Percentiles rank a stretch among this genome's conserved stretches.
These are phyloP conservation scores for Leptographium galeiforme DNA, from an alignment of 2,329 filamentous ascomycete species.

Conservation along the genomic window DNA sequence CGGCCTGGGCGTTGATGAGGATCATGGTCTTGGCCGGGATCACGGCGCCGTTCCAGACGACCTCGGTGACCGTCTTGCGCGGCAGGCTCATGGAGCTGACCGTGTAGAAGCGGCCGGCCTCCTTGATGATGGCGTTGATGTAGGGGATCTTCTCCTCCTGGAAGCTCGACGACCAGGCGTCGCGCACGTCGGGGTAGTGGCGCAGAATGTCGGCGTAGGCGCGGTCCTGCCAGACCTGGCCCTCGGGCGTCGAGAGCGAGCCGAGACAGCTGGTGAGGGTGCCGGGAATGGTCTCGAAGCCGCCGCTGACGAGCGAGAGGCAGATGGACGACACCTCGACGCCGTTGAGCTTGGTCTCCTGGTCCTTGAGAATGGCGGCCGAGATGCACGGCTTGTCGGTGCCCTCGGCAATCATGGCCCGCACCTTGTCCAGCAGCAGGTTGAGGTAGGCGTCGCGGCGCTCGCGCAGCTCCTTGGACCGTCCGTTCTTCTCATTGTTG, in stretches of 20 bases:
- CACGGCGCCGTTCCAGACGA: constrained; percentile 50
- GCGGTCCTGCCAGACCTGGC: constrained; percentile 55
- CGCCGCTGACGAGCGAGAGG: constrained; percentile 61
- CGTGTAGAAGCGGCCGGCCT: constrained; percentile 64
- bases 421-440: constrained; percentile 46
- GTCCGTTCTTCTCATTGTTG: constrained; percentile 33
- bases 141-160: constrained; percentile 65
- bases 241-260: constrained; percentile 54
- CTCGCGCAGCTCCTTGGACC: constrained; percentile 37
- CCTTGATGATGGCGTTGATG: constrained; percentile 65
- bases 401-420: constrained; percentile 15
- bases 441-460: constrained; percentile 38
- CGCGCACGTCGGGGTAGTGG: constrained; percentile 53
- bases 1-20: constrained; percentile 66
- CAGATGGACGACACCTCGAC: constrained; percentile 58
- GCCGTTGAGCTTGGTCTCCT: constrained; percentile 22
- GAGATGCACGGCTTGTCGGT: constrained; percentile 17
- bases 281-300: constrained; percentile 67
- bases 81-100: constrained; percentile 71
- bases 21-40: constrained; percentile 69
- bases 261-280: constrained; percentile 72
- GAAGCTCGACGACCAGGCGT: constrained; percentile 64
- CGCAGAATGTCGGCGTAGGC: constrained; percentile 58
- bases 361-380: constrained; percentile 14
- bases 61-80: constrained; percentile 57